Conservation (phyloP, 345 rosid genomes). For the Geranium rotundifolium region DNA sequence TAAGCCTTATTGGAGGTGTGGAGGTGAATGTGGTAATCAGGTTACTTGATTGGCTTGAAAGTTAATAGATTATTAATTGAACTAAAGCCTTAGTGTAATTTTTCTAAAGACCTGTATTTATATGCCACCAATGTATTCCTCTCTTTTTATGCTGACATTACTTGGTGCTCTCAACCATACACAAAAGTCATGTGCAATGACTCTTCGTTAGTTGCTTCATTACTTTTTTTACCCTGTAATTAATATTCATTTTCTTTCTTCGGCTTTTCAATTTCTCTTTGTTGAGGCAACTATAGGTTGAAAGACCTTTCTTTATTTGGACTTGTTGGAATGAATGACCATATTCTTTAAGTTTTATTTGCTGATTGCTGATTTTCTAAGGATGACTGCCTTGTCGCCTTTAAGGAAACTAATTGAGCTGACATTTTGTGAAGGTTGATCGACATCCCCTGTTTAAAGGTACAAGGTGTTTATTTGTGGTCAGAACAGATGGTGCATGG, state of each 20-base stretch:
- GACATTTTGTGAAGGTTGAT: slow-evolving; percentile 50
- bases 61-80: too few relatives aligned
- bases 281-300: too few relatives aligned
- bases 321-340: too few relatives aligned
- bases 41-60: not conserved
- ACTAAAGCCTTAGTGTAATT: not conserved
- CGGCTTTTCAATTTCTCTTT: not conserved
- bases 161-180: not conserved
- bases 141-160: not conserved
- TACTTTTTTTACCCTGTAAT: not conserved
- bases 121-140: not conserved
- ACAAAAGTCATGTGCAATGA: not conserved
- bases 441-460: slow-evolving; percentile 69
- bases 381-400: not conserved
- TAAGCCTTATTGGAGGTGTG: not conserved
- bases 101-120: not conserved
- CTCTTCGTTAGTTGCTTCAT: not conserved
- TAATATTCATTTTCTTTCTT: not conserved
- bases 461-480: slow-evolving; percentile 83
- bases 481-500: slow-evolving; percentile 88
- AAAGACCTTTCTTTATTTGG: too few relatives aligned
- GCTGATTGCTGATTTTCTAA: too few relatives aligned
- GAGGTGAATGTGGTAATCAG: not conserved
- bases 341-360: too few relatives aligned
- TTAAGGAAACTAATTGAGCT: not conserved